These are phyloP conservation scores for Sporothrix pallida DNA, from an alignment of 2,329 filamentous ascomycete species.

Conservation along the genomic window DNA sequence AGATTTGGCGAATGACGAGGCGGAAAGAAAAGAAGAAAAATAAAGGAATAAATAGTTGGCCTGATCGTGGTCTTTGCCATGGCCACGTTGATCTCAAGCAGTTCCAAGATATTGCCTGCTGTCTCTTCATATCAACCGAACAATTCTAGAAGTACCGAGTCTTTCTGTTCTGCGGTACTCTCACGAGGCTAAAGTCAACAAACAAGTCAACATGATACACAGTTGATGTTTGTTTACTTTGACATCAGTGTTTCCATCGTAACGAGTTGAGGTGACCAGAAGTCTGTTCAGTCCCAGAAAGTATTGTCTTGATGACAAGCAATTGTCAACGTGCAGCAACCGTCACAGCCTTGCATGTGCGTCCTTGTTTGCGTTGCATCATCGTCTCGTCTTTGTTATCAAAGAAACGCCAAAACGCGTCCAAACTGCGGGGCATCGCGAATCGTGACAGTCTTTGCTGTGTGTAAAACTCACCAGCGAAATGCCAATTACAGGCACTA, in stretches of 20 bases:
- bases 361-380: background rate
- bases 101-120: background rate
- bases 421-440: conserved; percentile 16
- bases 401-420: background rate
- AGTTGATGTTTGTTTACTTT: conserved; percentile 1
- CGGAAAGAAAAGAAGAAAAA: background rate
- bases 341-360: background rate
- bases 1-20: background rate
- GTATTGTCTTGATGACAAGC: background rate
- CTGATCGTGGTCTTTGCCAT: background rate
- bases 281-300: background rate
- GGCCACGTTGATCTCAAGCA: background rate
- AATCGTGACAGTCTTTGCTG: background rate
- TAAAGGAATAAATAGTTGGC: background rate
- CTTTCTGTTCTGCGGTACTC: background rate
- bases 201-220: background rate
- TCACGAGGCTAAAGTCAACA: conserved; percentile 5
- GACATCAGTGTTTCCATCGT: background rate
- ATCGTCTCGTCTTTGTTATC: conserved; percentile 10
- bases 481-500: background rate
- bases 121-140: background rate
- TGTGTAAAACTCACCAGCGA: conserved; percentile 15
- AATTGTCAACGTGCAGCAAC: background rate
- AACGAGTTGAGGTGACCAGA: background rate
- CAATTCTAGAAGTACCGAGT: background rate